Evolutionary conservation across 345 rosid species (phyloP).

Genomic region (Passiflora organensis): DNA sequence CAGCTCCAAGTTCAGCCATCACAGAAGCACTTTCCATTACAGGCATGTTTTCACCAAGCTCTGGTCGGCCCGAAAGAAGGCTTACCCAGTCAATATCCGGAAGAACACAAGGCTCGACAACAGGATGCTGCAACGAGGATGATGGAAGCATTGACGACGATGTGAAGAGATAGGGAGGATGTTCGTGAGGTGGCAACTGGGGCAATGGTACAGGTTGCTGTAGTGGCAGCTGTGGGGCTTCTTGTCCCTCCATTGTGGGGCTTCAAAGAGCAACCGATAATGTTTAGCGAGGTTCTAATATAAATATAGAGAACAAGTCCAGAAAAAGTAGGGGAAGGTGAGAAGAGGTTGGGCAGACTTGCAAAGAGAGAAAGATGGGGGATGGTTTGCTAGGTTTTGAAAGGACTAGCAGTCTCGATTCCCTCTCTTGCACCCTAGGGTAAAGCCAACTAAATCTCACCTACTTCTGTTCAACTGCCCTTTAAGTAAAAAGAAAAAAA

Average conservation of each 20-base stretch:
- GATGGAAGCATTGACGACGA: slow-evolving; percentile 17
- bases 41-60: slow-evolving; percentile 15
- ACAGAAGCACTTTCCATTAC: slow-evolving; percentile 11
- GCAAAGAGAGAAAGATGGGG: neutral
- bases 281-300: neutral
- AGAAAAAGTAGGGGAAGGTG: slow-evolving; percentile 17
- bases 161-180: slow-evolving; percentile 20
- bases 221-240: slow-evolving; percentile 2
- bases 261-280: slow-evolving; percentile 1
- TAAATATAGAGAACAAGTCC: neutral
- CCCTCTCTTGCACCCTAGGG: too few species aligned
- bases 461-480: slow-evolving; percentile 69
- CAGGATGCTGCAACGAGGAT: neutral
- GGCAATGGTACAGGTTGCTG: too few species aligned
- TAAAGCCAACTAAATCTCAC: slow-evolving; percentile 48
- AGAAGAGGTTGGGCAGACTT: slow-evolving; percentile 39
- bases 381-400: slow-evolving; percentile 2
- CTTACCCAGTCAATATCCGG: slow-evolving; percentile 46
- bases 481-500: too few species aligned
- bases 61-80: slow-evolving; percentile 37
- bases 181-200: slow-evolving; percentile 19
- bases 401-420: neutral
- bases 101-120: slow-evolving; percentile 17
- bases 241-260: slow-evolving; percentile 33
- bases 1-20: slow-evolving; percentile 20